Base-by-base conservation (phyloP, 75 land plant species). In the Larix kaempferi region DNA sequence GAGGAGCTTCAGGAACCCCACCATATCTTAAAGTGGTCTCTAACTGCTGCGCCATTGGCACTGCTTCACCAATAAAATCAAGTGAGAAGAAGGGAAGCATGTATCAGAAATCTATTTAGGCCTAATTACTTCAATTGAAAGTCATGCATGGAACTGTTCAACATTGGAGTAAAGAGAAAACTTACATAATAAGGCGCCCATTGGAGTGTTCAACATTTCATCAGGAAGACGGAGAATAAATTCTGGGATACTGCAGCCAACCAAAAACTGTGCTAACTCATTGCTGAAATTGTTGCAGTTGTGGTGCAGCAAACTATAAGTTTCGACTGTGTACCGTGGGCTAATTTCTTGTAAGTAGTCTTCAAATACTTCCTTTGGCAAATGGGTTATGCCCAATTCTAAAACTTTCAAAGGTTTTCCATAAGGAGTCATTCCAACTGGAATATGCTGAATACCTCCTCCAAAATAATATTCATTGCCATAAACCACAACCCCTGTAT, bases 251-350 rank as follows among this genome's bases (percentile, higher is more conserved):
- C 82, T 66, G 14, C 82, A 49, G 4, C 94, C 94, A 55, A 93
- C 89, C 78, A 95, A 81, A 78, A 95, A 95, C 59, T 93, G 92
- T 1, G 94, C 86, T 37, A 95, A 88, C 83, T 95, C 98, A 78
- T 95, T 91, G 74, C 92, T 93, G 81, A 95, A 95, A 76, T 95
- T 95, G 83, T 95, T 95, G 83, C 98, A 95, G 79, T 95, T 95
- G 71, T 95, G 92, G 7, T 59, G 71, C 44, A 95, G 79, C 75
- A 95, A 79, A 69, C 76, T 93, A 67, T 95, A 95, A 0, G 91
- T 93, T 65, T 91, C 92, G 2, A 81, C 91, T 7, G 98, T 93
- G 77, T 88, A 95, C 1, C 98, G 88, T 17, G 90, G 85, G 56
- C 88, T 87, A 7, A 95, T 95, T 27, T 95, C 98, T 76, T 84